Conservation (phyloP, 495 filamentous ascomycete genomes). For the Collariella sp. region DNA sequence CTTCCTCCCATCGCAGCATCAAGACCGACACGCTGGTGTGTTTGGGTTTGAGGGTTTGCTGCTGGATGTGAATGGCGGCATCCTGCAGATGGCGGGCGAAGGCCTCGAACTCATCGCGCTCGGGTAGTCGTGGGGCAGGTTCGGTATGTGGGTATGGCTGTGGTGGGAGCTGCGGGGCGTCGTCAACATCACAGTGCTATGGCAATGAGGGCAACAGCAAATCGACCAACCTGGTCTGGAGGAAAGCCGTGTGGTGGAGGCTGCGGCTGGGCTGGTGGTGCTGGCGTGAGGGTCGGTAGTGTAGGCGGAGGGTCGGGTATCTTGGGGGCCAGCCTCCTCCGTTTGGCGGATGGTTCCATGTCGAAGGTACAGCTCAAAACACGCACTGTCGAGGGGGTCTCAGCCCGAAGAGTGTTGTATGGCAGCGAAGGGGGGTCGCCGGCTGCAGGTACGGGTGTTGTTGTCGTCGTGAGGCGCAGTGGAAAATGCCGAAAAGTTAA, state of each 20-base stretch:
- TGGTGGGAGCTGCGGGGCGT: slow-evolving; percentile 11
- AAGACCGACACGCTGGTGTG: slow-evolving; percentile 46
- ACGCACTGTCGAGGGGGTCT: not conserved
- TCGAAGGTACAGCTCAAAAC: not conserved
- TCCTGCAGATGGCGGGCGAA: slow-evolving; percentile 52
- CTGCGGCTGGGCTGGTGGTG: slow-evolving; percentile 19
- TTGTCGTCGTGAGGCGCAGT: not conserved
- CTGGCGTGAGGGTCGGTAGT: slow-evolving; percentile 9
- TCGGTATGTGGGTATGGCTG: slow-evolving; percentile 21
- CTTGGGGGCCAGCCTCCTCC: slow-evolving; percentile 33
- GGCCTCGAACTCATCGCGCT: slow-evolving; percentile 48
- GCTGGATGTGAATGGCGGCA: slow-evolving; percentile 47
- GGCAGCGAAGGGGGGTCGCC: not conserved
- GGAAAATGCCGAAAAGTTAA: not conserved
- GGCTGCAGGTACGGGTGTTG: not conserved
- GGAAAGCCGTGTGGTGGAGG: slow-evolving; percentile 18
- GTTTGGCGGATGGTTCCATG: slow-evolving; percentile 33
- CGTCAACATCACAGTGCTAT: slow-evolving; percentile 7
- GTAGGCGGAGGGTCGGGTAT: slow-evolving; percentile 22
- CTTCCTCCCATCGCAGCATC: slow-evolving; percentile 48
- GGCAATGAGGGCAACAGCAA: not conserved
- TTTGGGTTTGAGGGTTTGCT: slow-evolving; percentile 42
- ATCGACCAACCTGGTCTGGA: slow-evolving; percentile 23
- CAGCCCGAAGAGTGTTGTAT: not conserved
- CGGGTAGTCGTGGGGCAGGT: slow-evolving; percentile 20